Evolutionary conservation across 2,329 filamentous ascomycete genomes (phyloP).

Genomic region (Emergomyces pasteurianus): DNA sequence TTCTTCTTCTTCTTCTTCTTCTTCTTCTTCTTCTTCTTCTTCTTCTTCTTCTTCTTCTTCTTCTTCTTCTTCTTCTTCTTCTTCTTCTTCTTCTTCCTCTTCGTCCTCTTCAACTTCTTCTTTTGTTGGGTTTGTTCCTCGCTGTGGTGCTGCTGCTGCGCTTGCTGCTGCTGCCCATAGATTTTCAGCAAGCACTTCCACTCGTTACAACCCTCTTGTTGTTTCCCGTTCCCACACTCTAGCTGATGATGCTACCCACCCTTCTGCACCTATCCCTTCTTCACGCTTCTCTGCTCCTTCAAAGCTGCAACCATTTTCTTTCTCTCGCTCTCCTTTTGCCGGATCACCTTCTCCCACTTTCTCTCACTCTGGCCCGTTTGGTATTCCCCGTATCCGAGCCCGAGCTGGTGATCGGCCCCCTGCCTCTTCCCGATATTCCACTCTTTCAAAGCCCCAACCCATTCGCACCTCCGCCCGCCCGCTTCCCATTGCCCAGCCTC

Average conservation of each 20-base stretch:
- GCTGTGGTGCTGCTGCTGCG: too few relatives aligned
- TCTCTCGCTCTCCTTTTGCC: conserved; percentile 1
- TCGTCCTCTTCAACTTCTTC: too few relatives aligned
- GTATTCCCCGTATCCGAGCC: conserved; percentile 8
- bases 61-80: too few relatives aligned
- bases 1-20: too few relatives aligned
- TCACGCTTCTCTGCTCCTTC: background rate
- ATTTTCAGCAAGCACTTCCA: background rate
- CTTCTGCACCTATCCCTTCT: background rate
- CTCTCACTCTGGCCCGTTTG: background rate
- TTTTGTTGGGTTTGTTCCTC: conserved; percentile 2
- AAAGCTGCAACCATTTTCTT: background rate
- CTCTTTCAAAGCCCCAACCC: background rate
- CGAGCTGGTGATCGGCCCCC: background rate
- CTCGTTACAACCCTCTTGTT: background rate
- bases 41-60: too few relatives aligned
- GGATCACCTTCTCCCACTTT: background rate
- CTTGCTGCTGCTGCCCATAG: background rate
- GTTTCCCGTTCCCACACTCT: background rate
- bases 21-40: too few relatives aligned
- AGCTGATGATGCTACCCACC: background rate
- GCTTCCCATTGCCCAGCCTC: too few relatives aligned
- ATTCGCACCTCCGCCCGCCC: too few relatives aligned
- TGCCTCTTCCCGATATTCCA: conserved; percentile 2
- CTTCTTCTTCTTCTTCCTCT: too few relatives aligned